Percentiles rank a stretch among this genome's conserved stretches.
phyloP scores from a whole-genome alignment of 495 filamentous ascomycete genomes.

The Penicillium desertorum region DNA sequence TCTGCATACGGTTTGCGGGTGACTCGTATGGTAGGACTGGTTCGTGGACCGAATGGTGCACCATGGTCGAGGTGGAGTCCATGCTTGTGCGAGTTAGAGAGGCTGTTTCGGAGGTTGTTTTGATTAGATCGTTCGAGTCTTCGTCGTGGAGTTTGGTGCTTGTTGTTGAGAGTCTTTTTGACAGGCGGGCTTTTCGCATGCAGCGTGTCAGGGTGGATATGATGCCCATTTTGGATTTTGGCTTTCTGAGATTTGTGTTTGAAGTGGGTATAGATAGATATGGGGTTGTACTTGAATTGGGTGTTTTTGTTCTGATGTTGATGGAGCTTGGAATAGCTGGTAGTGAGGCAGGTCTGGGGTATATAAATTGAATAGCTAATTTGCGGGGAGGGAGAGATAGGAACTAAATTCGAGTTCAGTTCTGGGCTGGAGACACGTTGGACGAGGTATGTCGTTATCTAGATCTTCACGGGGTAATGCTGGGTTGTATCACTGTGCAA shows the following conservation, averaged over 20 bases:
- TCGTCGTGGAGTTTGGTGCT: constrained; percentile 22
- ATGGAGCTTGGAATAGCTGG: constrained; percentile 1
- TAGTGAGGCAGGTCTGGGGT: background rate
- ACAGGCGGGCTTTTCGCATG: constrained; percentile 21
- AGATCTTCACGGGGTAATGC: constrained; percentile 4
- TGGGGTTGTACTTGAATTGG: background rate
- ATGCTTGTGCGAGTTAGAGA: constrained; percentile 20
- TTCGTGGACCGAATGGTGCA: constrained; percentile 17
- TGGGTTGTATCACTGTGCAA: background rate
- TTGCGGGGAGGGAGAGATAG: background rate
- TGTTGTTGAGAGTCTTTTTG: constrained; percentile 19
- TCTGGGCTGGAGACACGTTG: constrained; percentile 1
- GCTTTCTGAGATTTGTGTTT: background rate
- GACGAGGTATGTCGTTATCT: constrained; percentile 10
- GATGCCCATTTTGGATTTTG: constrained; percentile 25
- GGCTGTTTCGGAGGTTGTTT: constrained; percentile 14
- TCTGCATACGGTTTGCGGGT: constrained; percentile 10
- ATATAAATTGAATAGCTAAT: background rate
- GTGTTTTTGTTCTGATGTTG: background rate
- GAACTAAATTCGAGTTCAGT: background rate
- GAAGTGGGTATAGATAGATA: background rate
- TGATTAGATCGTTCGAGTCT: constrained; percentile 30
- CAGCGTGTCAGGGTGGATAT: constrained; percentile 22
- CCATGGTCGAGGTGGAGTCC: constrained; percentile 18
- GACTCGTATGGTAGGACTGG: constrained; percentile 19